Percentiles rank a stretch among this genome's conserved stretches.
Evolutionary conservation across 352 stramenopile genomes (phyloP).

Genomic region (Phytophthora meadii): DNA sequence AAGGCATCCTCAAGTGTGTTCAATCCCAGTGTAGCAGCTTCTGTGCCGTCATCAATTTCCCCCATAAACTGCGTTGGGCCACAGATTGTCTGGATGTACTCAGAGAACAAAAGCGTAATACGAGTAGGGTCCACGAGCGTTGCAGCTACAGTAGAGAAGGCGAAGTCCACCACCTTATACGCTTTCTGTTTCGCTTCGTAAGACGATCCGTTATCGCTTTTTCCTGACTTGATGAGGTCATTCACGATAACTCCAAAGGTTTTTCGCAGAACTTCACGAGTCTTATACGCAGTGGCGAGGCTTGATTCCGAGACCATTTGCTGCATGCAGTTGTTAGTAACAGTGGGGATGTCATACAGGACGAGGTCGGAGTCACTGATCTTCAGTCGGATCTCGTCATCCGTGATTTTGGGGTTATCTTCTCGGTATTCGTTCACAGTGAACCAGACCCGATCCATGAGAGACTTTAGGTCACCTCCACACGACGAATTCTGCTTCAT

Average conservation of each 20-base stretch:
- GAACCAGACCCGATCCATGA: conserved; percentile 30
- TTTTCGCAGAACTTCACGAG: conserved; percentile 30
- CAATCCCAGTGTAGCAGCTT: conserved; percentile 46
- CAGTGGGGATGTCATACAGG: conserved; percentile 43
- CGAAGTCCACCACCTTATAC: conserved; percentile 31
- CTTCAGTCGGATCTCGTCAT: conserved; percentile 42
- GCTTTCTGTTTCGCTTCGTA: conserved; percentile 21
- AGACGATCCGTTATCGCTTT: conserved; percentile 35
- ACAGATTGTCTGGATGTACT: conserved; percentile 73
- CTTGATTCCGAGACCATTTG: conserved; percentile 37
- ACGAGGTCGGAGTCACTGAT: conserved; percentile 48
- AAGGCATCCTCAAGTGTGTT: conserved; percentile 34
- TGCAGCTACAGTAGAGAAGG: conserved; percentile 27
- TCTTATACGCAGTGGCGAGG: conserved; percentile 26
- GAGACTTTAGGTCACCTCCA: conserved; percentile 38
- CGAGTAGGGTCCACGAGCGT: conserved; percentile 49
- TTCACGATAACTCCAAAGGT: conserved; percentile 38
- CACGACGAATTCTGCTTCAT: conserved; percentile 43
- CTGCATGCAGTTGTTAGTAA: conserved; percentile 45
- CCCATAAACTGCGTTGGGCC: conserved; percentile 47
- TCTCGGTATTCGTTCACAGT: conserved; percentile 32
- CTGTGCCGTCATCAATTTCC: conserved; percentile 60
- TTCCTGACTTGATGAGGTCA: conserved; percentile 34
- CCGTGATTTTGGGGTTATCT: conserved; percentile 31
- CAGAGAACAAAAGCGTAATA: conserved; percentile 46